These are phyloP conservation scores for Fusarium armeniacum DNA, from an alignment of 2,329 filamentous ascomycete species.

Conservation along the genomic window DNA sequence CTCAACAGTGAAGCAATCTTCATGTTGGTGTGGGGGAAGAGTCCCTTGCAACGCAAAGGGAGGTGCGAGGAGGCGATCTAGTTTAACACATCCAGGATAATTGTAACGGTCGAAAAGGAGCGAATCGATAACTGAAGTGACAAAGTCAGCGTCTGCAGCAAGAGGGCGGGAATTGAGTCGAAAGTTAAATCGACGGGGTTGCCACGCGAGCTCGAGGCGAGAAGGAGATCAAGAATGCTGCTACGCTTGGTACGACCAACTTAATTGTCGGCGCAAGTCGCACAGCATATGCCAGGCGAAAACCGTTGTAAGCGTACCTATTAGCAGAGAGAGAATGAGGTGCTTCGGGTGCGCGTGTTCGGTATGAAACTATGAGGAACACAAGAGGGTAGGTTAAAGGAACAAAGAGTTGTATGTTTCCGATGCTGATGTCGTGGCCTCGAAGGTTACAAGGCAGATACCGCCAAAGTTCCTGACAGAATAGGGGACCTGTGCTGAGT, in stretches of 20 bases:
- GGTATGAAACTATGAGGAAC: neutral
- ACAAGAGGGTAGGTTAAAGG: constrained; percentile 5
- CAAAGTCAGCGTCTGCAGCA: constrained; percentile 20
- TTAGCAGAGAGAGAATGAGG: constrained; percentile 3
- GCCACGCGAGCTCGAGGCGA: constrained; percentile 30
- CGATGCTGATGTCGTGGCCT: constrained; percentile 48
- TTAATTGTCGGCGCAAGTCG: constrained; percentile 26
- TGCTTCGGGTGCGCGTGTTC: constrained; percentile 1
- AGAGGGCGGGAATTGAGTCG: constrained; percentile 4
- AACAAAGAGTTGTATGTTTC: constrained; percentile 30
- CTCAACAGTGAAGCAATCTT: constrained; percentile 67
- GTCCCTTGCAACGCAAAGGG: constrained; percentile 42
- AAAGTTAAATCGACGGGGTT: constrained; percentile 21
- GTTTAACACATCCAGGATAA: constrained; percentile 47
- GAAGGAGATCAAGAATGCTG: constrained; percentile 23
- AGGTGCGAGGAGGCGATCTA: constrained; percentile 34
- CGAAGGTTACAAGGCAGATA: constrained; percentile 25
- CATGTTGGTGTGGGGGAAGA: constrained; percentile 56
- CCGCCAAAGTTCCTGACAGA: constrained; percentile 32
- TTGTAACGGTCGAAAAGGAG: constrained; percentile 21
- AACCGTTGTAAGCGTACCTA: constrained; percentile 36
- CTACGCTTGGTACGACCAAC: constrained; percentile 19
- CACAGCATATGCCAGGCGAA: constrained; percentile 26
- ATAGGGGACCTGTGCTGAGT: constrained; percentile 41
- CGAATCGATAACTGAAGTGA: constrained; percentile 13